phyloP scores from a whole-genome alignment of 805 yeast species.

The Saccharomycopsis selenospora region DNA sequence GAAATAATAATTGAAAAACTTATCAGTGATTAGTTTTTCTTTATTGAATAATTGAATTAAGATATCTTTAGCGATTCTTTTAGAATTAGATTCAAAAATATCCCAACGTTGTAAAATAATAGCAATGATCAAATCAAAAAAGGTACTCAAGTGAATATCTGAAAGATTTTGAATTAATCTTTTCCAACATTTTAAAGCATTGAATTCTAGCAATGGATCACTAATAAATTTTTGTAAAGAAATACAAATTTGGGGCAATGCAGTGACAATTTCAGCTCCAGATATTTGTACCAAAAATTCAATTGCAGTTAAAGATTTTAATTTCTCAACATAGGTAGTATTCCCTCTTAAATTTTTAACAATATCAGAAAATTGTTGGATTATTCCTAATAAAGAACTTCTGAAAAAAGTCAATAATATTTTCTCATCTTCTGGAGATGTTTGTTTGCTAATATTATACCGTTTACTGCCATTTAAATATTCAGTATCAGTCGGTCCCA shows the following conservation, averaged over 20 bases:
- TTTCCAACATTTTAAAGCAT: constrained; percentile 64
- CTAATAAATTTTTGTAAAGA: constrained; percentile 77
- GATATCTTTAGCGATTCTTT: constrained; percentile 44
- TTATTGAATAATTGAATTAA: constrained; percentile 34
- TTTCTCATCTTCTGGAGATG: constrained; percentile 27
- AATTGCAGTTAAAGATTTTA: constrained; percentile 66
- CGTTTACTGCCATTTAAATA: constrained; percentile 16
- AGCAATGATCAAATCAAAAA: constrained; percentile 70
- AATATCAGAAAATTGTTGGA: constrained; percentile 71
- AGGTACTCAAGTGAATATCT: constrained; percentile 49
- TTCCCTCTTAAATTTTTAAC: constrained; percentile 68
- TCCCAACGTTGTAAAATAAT: constrained; percentile 64
- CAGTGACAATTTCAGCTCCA: constrained; percentile 50
- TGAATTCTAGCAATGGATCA: constrained; percentile 47
- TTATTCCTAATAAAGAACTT: constrained; percentile 62
- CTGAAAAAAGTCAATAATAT: constrained; percentile 39
- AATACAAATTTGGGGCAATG: constrained; percentile 78
- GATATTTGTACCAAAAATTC: constrained; percentile 53
- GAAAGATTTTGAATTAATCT: constrained; percentile 50
- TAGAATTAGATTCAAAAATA: constrained; percentile 41
- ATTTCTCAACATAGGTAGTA: constrained; percentile 64
- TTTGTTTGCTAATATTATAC: constrained; percentile 23
- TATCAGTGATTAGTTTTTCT: constrained; percentile 29
- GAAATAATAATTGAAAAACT: constrained; percentile 45
- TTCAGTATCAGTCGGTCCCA: constrained; percentile 22